Conservation (phyloP, 371 early-diverging fungal genomes). For the Zancudomyces culisetae region DNA sequence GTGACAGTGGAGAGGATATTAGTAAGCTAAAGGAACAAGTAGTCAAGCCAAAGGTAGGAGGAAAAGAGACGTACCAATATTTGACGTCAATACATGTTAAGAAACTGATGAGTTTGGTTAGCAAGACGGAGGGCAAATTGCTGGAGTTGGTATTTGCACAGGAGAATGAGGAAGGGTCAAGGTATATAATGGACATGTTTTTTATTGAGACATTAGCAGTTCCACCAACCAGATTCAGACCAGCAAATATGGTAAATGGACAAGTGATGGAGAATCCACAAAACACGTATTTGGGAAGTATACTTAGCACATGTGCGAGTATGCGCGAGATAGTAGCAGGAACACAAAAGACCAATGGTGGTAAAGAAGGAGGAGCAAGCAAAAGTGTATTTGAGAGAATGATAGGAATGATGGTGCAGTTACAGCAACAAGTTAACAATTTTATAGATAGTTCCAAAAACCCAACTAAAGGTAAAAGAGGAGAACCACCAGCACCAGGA, state of each 20-base stretch:
- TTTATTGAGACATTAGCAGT: slow-evolving; percentile 90
- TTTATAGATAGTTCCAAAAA: slow-evolving; percentile 85
- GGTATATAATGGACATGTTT: slow-evolving; percentile 60
- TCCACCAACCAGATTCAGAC: slow-evolving; percentile 92
- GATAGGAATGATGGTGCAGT: slow-evolving; percentile 55
- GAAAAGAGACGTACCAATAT: not conserved
- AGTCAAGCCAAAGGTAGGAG: not conserved
- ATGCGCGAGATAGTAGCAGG: slow-evolving; percentile 34
- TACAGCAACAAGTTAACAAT: slow-evolving; percentile 80
- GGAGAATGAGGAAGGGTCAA: slow-evolving; percentile 8
- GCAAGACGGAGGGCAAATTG: not conserved
- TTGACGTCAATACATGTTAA: slow-evolving; percentile 3
- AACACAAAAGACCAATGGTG: slow-evolving; percentile 10
- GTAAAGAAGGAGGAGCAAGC: not conserved
- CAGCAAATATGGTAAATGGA: slow-evolving; percentile 75
- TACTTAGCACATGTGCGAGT: slow-evolving; percentile 59
- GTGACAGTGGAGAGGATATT: slow-evolving; percentile 1
- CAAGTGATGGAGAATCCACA: slow-evolving; percentile 86
- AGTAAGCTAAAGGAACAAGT: slow-evolving; percentile 7
- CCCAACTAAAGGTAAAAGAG: slow-evolving; percentile 26
- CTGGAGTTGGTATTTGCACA: not conserved
- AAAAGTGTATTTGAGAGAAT: slow-evolving; percentile 25
- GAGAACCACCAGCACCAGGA: slow-evolving; percentile 51
- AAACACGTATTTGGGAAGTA: slow-evolving; percentile 65
- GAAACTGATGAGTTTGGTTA: not conserved